Conservation (phyloP, 768 basidiomycete genomes). For the Tricholoma terreum region DNA sequence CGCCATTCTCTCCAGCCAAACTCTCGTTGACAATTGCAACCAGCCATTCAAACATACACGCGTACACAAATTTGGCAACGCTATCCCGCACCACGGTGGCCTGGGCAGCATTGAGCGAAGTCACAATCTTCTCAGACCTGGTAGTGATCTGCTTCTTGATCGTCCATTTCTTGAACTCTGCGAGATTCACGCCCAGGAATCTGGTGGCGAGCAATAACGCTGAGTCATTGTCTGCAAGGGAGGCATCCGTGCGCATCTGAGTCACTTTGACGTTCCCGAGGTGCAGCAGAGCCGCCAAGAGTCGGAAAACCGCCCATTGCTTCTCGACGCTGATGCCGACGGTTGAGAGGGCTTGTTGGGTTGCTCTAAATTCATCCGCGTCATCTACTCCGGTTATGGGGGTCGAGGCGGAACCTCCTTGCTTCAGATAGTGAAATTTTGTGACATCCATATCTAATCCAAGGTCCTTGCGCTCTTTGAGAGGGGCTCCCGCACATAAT, state of each 20-base stretch:
- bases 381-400: conserved; percentile 94
- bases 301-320: conserved; percentile 96
- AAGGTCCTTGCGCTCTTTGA: conserved; percentile 93
- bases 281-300: conserved; percentile 90
- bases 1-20: conserved; percentile 91
- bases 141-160: conserved; percentile 97
- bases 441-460: conserved; percentile 83
- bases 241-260: conserved; percentile 75
- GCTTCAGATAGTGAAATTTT: conserved; percentile 90
- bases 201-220: conserved; percentile 79
- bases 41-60: conserved; percentile 98
- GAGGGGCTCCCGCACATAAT: conserved; percentile 92
- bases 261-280: conserved; percentile 97
- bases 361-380: conserved; percentile 89
- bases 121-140: conserved; percentile 93
- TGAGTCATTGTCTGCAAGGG: conserved; percentile 79
- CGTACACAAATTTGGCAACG: conserved; percentile 98
- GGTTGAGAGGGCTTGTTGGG: conserved; percentile 92
- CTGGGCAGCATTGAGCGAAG: conserved; percentile 78
- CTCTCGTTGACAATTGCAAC: conserved; percentile 97
- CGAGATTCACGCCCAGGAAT: conserved; percentile 84
- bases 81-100: conserved; percentile 94
- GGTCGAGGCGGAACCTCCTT: conserved; percentile 85
- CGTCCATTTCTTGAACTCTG: conserved; percentile 99
- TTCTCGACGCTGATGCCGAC: conserved; percentile 97